Base-by-base conservation (phyloP, 441 rosid genomes). In the Biscutella laevigata region DNA sequence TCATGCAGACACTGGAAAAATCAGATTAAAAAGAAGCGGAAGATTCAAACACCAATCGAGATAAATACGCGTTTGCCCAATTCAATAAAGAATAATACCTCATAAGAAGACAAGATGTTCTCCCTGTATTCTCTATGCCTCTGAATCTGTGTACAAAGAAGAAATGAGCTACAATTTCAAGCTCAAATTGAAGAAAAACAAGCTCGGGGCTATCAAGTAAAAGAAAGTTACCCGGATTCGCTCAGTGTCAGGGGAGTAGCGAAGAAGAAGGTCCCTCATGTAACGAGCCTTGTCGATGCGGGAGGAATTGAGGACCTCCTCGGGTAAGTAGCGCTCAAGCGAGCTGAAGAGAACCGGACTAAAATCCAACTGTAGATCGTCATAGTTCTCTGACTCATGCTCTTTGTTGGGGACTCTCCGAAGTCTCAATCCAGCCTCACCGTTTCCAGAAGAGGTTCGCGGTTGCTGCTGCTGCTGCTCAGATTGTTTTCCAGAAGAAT, bases 291-390 rank as follows among this genome's bases (percentile, higher is more conserved):
- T 83, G 15, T 67, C 62, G 38, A 73, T 68, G 39, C 78, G 80
- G 11, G 79, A 2, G 37, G 53, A 69, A 46, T 70, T 39, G 62
- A 78, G 77, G 53, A 81, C 21, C 12, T 55, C 15, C 1, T 76
- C 70, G 8, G 91, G 91, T 42, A 81, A 65, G 78, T 81, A 75
- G 1, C 81, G 66, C 76, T 83, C 91, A 6, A 83, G 79, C 3
- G 91, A 78, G 72, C 78, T 75, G 55, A 77, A 83, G 21, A 83
- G 77, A 61, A 60, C 45, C n/a, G 87, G 80, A 44, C 65, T 72
- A 64, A 75, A 81, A 7, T 81, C 85, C 62, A 75, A 44, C 44
- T 64, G 72, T 19, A 83, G 68, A 73, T 74, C 91, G 16, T 80
- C 85, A 57, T 83, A 83, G 76, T 38, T 74, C 9, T 83, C 83